Evolutionary conservation across 768 basidiomycete genomes (phyloP).

Genomic region (Termitomyces sp.): DNA sequence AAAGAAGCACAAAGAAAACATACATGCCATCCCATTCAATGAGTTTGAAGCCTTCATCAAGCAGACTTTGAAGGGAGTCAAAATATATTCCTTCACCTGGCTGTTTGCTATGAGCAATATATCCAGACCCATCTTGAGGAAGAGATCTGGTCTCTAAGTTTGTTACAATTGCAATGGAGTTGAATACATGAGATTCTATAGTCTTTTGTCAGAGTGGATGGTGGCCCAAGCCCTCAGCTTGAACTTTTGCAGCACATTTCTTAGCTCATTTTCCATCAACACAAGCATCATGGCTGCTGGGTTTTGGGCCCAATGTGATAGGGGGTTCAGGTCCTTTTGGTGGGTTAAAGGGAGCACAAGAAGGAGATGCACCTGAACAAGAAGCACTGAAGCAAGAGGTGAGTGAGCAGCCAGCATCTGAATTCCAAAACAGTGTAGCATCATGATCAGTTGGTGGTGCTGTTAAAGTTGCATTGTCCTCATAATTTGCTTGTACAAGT

Average conservation of each 20-base stretch:
- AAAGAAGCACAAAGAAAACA: background rate
- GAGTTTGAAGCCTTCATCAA: background rate
- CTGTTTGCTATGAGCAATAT: background rate
- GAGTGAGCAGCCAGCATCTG: background rate
- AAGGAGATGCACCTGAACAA: too few relatives aligned
- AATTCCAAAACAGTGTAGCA: background rate
- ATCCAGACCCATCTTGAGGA: background rate
- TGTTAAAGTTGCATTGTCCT: background rate
- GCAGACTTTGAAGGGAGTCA: background rate
- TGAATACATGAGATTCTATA: background rate
- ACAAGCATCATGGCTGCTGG: too few relatives aligned
- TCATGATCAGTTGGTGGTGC: background rate
- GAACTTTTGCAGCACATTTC: background rate
- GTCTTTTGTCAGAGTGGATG: background rate
- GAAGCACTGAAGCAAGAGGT: background rate
- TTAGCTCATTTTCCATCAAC: background rate
- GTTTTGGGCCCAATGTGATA: too few relatives aligned
- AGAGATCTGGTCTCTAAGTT: background rate
- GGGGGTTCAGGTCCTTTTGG: too few relatives aligned
- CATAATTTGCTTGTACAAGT: background rate
- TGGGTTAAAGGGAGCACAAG: too few relatives aligned
- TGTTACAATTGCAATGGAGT: background rate
- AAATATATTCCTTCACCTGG: background rate
- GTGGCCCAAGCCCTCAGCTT: background rate
- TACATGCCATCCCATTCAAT: conserved; percentile 4